Base-by-base conservation (phyloP, 176 grass and related monocot genomes). In the Paspalum vaginatum region DNA sequence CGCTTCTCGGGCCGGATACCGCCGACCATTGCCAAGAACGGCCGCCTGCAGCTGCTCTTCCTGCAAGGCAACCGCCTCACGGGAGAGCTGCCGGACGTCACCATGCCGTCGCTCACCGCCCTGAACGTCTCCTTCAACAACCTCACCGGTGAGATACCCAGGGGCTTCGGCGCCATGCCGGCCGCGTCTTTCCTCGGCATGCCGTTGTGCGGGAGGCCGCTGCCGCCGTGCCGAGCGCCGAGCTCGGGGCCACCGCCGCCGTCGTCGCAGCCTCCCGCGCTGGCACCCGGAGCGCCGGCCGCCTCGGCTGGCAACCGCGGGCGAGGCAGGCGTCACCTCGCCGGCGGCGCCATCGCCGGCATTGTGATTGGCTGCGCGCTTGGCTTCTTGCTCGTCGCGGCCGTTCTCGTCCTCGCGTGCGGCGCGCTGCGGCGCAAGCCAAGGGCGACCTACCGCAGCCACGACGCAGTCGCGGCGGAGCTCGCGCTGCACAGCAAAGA, bases 111-210 rank as follows among this genome's bases (percentile, higher is more conserved):
- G 38, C 82, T 92, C 27, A 69, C 27, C 5, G 2, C 16, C 3
- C 70, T 97, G 0, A 97, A 97, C 70, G 94, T 92, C 63, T 97
- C 94, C 13, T 94, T 84, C 77, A 97, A 94, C 87, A 87, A 92
- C n/a, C 83, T 97, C 49, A 81, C 85, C 3, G 94, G 94, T 18
- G 69, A 70, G 70, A 82, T 97, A 7, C 89, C 94, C 0, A 21
- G 10, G 5, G n/a, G 82, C 56, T 66, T 97, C 76, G 53, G 76
- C 63, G 71, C 24, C 20, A 80, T 92, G 72, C 68, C 89, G 49
- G 75, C 38, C 4, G 38, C 63, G 26, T 91, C 94, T 0, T 97
- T 94, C 75, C 82, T 97, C 41, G 89, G 87, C 83, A 90, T 80
- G 82, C 26, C 78, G n/a, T 42, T 97, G 18, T 97, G 94, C 49